Base-by-base conservation (phyloP, 78 protist species). In the Emiliania huxleyi region DNA sequence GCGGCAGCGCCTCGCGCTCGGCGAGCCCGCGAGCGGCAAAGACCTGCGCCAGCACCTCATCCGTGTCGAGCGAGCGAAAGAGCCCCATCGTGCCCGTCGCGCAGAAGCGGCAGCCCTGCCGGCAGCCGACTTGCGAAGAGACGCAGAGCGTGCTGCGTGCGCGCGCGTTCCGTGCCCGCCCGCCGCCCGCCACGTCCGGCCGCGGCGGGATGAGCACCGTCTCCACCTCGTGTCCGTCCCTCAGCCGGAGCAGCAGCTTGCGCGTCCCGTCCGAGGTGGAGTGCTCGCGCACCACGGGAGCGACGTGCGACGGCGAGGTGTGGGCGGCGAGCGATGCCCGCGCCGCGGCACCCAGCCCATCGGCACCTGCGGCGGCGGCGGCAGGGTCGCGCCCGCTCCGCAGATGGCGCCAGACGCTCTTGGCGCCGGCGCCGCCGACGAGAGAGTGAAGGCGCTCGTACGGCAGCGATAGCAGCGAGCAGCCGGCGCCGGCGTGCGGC, bases 121-220 rank as follows among this genome's bases (percentile, higher is more conserved):
- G 48, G 87, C 97, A 96, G 44, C 97, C 97, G 1, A 94, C 97
- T 69, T 96, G 97, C 33, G 92, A 71, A 46, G 94, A 89, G 56
- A 96, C 90, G 92, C 97, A 96, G 40, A 95, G 43, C 40, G 96
- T 95, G 37, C 88, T 73, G 25, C 71, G 37, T 35, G 48, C 49
- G 56, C 69, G 84, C 22, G 79, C 44, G 38, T 40, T 55, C 3
- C 15, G 11, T 37, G 91, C 77, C 18, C 33, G 48, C 33, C 21
- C 43, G 0, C 45, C 18, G 12, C 87, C 87, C 73, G 29, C 0
- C 8, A 2, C 6, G 6, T 2, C 4, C 2, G 38, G 89, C 56
- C 1, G 18, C 22, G 77, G 73, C 43, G 73, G 95, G 40, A 93
- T 93, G 43, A 93, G 38, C 43, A 93, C 95, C 22, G 93, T 55